Percentiles rank a stretch among this genome's conserved stretches.
phyloP scores from a whole-genome alignment of 2,329 filamentous ascomycete genomes.

The Ophiocordyceps sinensis region DNA sequence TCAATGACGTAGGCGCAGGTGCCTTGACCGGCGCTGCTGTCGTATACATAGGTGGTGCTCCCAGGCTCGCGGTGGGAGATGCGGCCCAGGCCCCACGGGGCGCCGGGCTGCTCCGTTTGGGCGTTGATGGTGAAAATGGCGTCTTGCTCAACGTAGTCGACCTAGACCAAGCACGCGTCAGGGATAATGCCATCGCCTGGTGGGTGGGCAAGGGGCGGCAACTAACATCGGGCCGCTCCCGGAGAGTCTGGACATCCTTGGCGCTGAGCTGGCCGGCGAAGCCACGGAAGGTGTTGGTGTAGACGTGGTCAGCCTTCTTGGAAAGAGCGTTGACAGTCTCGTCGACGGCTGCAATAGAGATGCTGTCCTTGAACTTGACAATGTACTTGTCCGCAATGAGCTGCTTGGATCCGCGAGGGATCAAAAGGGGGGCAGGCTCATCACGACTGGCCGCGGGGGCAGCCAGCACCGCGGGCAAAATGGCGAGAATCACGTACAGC shows the following conservation, averaged over 20 bases:
- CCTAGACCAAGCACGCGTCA: slow-evolving; percentile 3
- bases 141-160: slow-evolving; percentile 23
- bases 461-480: slow-evolving; percentile 8
- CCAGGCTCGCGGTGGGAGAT: slow-evolving; percentile 15
- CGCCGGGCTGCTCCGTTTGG: slow-evolving; percentile 15
- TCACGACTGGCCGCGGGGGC: slow-evolving; percentile 6
- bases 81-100: slow-evolving; percentile 23
- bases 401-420: slow-evolving; percentile 3
- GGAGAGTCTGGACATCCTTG: slow-evolving; percentile 7
- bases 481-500: slow-evolving; percentile 6
- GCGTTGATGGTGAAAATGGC: slow-evolving; percentile 4
- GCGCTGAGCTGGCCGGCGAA: slow-evolving; percentile 8
- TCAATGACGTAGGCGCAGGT: slow-evolving; percentile 28
- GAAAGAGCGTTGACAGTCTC: slow-evolving; percentile 4
- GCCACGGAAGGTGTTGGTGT: slow-evolving; percentile 7
- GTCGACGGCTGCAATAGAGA: slow-evolving; percentile 2
- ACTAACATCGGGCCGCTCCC: slow-evolving; percentile 8
- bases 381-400: slow-evolving; percentile 13
- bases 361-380: slow-evolving; percentile 11
- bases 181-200: neutral
- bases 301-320: slow-evolving; percentile 11
- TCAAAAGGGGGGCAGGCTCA: slow-evolving; percentile 11
- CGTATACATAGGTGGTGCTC: slow-evolving; percentile 16
- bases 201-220: neutral
- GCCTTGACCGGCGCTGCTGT: slow-evolving; percentile 18